Evolutionary conservation across 2,329 filamentous ascomycete species (phyloP), one percentile per base, ranked within the genome.

Genomic region (Ophiostoma triangulosporum): DNA sequence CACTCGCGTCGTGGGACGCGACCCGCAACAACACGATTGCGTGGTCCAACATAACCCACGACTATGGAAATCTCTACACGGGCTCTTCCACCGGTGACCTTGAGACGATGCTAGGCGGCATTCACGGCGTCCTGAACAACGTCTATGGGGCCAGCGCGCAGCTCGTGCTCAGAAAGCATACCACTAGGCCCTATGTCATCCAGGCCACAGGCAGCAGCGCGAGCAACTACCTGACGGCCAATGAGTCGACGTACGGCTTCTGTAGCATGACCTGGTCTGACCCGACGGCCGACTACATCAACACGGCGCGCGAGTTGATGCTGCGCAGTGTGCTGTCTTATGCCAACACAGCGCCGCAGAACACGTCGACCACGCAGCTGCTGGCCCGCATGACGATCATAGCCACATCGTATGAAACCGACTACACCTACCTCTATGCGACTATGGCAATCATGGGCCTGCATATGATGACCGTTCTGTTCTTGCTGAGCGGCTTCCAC

Each of bases 291-390:
- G 51, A 52, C 51, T 32, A 36, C 14, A 14, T 48, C 43, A 48
- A 52, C 40, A 48, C 40, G 43, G 31, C 31, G 14, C 51, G 40
- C 32, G 51, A 48, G 51, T 31, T 52, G 31, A 52, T 52, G 51
- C 51, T 52, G 43, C 32, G 40, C 51, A 52, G 51, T 24, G 31
- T 40, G 9, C 11, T 48, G 11, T 14, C 51, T 15, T 52, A 52
- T n/a, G 40, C 51, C 1, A 8, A 22, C 12, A 27, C 20, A 6
- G 46, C 22, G 40, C 29, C 40, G 12, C 11, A 26, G 3, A 38
- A n/a, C 31, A 27, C 31, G 12, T 36, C 12, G 40, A 17, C 5
- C n/a, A n/a, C n/a, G n/a, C n/a, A n/a, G n/a, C n/a, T n/a, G n/a
- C n/a, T n/a, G n/a, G n/a, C n/a, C n/a, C 31, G 38, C 15, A n/a